Evolutionary conservation across 1,139 yeast species (phyloP), one percentile per base, ranked within the genome.

Genomic region (Pichia sp.): DNA sequence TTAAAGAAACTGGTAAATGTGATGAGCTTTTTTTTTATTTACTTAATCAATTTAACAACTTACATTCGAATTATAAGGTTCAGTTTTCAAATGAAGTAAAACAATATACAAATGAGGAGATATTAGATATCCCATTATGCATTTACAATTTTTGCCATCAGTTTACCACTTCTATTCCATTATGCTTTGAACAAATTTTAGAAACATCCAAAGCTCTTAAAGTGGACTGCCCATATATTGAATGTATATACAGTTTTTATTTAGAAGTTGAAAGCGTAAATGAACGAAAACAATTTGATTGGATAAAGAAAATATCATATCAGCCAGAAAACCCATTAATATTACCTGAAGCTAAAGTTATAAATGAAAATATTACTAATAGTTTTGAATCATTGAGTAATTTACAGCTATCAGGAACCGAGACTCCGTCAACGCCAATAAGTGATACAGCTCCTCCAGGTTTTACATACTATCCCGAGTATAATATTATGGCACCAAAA

Each of bases 41-140:
- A 37, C 30, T 56, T 3, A 45, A 51, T 23, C 55, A 57, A 12
- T 54, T 47, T 44, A 57, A 55, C 38, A 52, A 53, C 39, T 41
- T 38, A 9, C 53, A 50, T 34, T 51, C 57, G 2, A 20, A 26
- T 12, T 54, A 51, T 35, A 46, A 48, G n/a, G 42, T 53, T 9
- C 45, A 45, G 7, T 8, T 32, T 7, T 30, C 27, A 3, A 25
- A 27, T 26, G 42, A 45, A 4, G 43, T 43, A 37, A 47, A n/a
- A 27, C 28, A 34, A 23, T 41, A 22, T 37, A 39, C 35, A 29
- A 45, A 25, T 35, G 25, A 35, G 10, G 43, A 41, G 20, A 46
- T 42, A 12, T 34, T 49, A 4, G 50, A 47, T 5, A 35, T 23
- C 0, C 53, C 58, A 4, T 33, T 51, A 4, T 48, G 55, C 27